Conservation (phyloP, 1,139 yeast genomes). For the Protomyces arabidopsidicola region DNA sequence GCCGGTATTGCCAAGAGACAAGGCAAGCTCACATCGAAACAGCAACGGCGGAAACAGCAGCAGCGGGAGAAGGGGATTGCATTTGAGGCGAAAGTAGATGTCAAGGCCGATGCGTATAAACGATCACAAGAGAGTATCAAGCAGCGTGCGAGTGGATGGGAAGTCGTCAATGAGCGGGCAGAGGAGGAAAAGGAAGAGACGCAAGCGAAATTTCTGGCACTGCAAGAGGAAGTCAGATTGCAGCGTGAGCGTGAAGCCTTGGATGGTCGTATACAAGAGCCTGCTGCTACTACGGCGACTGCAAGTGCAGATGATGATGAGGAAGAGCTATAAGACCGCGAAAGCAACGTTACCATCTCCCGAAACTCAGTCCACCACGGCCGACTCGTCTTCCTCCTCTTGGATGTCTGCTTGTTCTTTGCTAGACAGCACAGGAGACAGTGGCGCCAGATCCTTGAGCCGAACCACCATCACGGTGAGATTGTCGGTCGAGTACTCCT, state of each 20-base stretch:
- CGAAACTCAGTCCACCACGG: not conserved
- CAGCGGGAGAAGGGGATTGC: constrained; percentile 11
- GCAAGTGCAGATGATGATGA: not conserved
- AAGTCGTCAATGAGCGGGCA: constrained; percentile 11
- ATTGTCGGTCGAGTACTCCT: constrained; percentile 80
- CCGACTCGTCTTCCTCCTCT: not conserved
- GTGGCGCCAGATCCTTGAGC: constrained; percentile 39
- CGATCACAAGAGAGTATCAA: constrained; percentile 20
- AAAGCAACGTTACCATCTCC: too few species aligned
- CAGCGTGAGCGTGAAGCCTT: not conserved
- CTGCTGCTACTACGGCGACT: not conserved
- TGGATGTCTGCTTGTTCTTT: not conserved
- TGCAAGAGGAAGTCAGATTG: not conserved
- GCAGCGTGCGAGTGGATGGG: constrained; percentile 18
- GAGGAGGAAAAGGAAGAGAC: constrained; percentile 6
- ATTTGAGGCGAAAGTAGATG: constrained; percentile 16
- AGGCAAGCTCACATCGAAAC: constrained; percentile 12
- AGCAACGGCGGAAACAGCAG: constrained; percentile 14
- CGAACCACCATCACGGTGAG: constrained; percentile 85
- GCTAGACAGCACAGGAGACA: not conserved
- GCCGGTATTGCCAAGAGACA: not conserved
- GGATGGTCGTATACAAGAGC: not conserved
- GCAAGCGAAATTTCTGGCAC: not conserved
- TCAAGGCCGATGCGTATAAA: constrained; percentile 20
- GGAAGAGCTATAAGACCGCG: not conserved